Evolutionary conservation across 345 rosid genomes (phyloP), one percentile per base, ranked within the genome.

Genomic region (Corchorus capsularis): DNA sequence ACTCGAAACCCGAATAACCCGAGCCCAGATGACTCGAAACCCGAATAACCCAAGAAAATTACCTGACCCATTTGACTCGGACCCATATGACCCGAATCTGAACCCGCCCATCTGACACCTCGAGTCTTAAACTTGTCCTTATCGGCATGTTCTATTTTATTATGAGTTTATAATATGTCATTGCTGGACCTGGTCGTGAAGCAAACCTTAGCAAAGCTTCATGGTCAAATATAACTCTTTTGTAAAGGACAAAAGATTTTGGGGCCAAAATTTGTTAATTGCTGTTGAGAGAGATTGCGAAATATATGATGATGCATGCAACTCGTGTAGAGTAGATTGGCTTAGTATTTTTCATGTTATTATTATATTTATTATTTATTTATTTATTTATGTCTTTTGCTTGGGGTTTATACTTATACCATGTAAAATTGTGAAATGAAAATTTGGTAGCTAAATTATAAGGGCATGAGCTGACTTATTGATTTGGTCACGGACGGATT

Each of bases 231-330:
- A 14, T 11, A 47, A 8, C 55, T 47, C 55, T 14, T 67, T 6
- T 22, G 39, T 67, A 47, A 22, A 67, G 6, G 71, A 47, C 71
- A 67, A 47, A 27, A 47, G 41, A 27, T 67, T 63, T 67, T 20
- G 56, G 41, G 46, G 1, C 4, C 4, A 1, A 12, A 20, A n/a
- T n/a, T n/a, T n/a, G n/a, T n/a, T n/a, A n/a, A n/a, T 12, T 19
- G 71, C 10, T 46, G 37, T 46, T 6, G 6, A 46, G 12, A 34
- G 17, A 4, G 3, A 8, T 27, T 27, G n/a, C 13, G 64, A 60
- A 32, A 60, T 12, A 27, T 32, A 2, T 60, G 14, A 13, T 43
- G 47, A 1, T n/a, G n/a, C n/a, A n/a, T n/a, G n/a, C n/a, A 43
- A 43, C 47, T 43, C 47, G 5, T 43, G 7, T 43, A 43, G 8